Evolutionary conservation across 441 rosid genomes (phyloP), one percentile per base, ranked within the genome.

Genomic region (Adansonia madagascariensis): DNA sequence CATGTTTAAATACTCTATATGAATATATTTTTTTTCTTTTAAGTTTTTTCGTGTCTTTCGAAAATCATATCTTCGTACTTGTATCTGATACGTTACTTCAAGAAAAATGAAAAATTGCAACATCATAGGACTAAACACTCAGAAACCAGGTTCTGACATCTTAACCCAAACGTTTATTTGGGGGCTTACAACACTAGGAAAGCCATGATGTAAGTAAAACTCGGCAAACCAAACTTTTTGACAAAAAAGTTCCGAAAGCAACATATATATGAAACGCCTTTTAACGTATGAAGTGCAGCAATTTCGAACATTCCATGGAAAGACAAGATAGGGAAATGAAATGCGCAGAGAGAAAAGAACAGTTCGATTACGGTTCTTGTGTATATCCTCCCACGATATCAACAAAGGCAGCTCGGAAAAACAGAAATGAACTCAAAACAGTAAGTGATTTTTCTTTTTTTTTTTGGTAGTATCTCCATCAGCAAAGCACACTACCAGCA

Each of bases 401-500:
- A 60, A 24, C 77, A 52, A 6, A 5, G 22, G 35, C 5, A 0
- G 31, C 62, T 57, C 63, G 15, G 35, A 52, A 41, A 53, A 46
- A 6, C 22, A n/a, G 67, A 57, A 12, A 59, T 14, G 68, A 60
- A 47, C 24, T 43, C 70, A 17, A 27, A 47, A 71, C 71, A 11
- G 56, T 27, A 15, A 63, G 68, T 62, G 22, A 47, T 74, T 47
- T 57, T 35, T n/a, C n/a, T n/a, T 27, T 27, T 27, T 27, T 27
- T 27, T 27, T 27, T 27, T 27, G 31, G 60, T 0, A 22, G 14
- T 27, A 56, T 18, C 31, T 55, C 82, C 75, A 35, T 56, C 56
- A 22, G 79, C 56, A 41, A 72, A 63, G 76, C 74, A 65, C 43
- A 74, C 80, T 78, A 91, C 88, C 88, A 88, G 91, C 94, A 91